phyloP scores from a whole-genome alignment of 2,329 filamentous ascomycete genomes.

The Stromatinia cepivora region DNA sequence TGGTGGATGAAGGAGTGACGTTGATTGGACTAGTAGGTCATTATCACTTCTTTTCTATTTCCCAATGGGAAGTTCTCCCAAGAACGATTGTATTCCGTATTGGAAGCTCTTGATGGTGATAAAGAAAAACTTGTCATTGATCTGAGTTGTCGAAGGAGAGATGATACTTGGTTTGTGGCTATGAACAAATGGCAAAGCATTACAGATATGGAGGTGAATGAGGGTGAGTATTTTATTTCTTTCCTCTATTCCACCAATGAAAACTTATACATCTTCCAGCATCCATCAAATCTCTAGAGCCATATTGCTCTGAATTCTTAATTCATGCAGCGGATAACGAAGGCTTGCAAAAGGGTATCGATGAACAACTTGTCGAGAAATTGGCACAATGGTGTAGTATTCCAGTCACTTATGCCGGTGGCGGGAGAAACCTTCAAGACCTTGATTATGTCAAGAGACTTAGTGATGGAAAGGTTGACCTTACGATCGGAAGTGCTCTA shows the following conservation, averaged over 20 bases:
- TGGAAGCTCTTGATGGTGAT: conserved; percentile 71
- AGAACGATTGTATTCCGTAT: conserved; percentile 70
- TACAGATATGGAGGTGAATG: conserved; percentile 90
- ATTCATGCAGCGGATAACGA: conserved; percentile 98
- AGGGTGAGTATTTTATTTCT: conserved; percentile 56
- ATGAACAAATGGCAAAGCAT: conserved; percentile 99
- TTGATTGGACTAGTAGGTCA: conserved; percentile 64
- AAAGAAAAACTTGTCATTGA: conserved; percentile 87
- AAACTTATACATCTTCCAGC: conserved; percentile 52
- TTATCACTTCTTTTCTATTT: conserved; percentile 95
- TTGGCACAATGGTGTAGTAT: conserved; percentile 85
- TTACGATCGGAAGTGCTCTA: conserved; percentile 94
- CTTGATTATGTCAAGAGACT: conserved; percentile 77
- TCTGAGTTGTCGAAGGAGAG: conserved; percentile 79
- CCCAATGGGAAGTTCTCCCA: conserved; percentile 80
- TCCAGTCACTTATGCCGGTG: conserved; percentile 94
- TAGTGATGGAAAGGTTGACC: conserved; percentile 79
- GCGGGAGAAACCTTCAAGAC: conserved; percentile 80
- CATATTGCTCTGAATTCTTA: conserved; percentile 93
- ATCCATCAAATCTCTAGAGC: conserved; percentile 77
- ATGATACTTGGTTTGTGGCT: conserved; percentile 85
- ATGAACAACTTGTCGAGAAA: conserved; percentile 75
- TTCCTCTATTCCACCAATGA: neutral
- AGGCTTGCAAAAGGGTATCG: conserved; percentile 86
- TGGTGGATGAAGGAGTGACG: neutral